Base-by-base conservation (phyloP, 768 basidiomycete species). In the Phaeotremella fagi region DNA sequence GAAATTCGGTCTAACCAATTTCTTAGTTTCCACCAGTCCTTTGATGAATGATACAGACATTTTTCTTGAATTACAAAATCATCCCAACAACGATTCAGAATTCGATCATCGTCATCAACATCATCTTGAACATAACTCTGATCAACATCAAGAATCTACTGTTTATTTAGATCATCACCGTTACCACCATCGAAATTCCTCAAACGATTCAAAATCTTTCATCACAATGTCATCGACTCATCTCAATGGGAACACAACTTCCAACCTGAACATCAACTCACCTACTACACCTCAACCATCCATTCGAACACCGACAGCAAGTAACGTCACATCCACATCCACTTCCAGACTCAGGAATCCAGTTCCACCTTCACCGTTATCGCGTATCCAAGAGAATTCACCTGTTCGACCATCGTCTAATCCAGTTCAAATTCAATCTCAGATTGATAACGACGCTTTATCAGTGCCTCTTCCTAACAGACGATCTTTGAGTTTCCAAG, bases 301-400 rank as follows among this genome's bases (percentile, higher is more conserved):
- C 18, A 41, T 20, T 20, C 28, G 48, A n/a, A 23, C 47, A 29
- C 24, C 57, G 14, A 42, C 52, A 0, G 31, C 57, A 28, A 22
- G 52, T 25, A 46, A 48, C 9, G 35, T 25, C 20, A 44, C 50
- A 9, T 47, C 51, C 5, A 52, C 38, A 20, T 41, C 48, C 24
- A 18, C 25, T 3, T 33, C 25, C 22, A 38, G 58, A 9, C 46
- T 59, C 14, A 35, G 66, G 7, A 52, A 54, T 38, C 66, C 63
- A 11, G 54, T 50, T 18, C 66, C 68, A 27, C 68, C 68, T 0
- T 69, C 68, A 9, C 68, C 68, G 4, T 49, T 69, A 23, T 66
- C 64, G 5, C 55, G 56, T 35, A 60, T 69, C 28, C 50, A 52
- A 14, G 49, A 55, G 0, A 44, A 27, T 28, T 36, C 53, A 2